phyloP scores from a whole-genome alignment of 345 rosid species.

The Populus tremula region DNA sequence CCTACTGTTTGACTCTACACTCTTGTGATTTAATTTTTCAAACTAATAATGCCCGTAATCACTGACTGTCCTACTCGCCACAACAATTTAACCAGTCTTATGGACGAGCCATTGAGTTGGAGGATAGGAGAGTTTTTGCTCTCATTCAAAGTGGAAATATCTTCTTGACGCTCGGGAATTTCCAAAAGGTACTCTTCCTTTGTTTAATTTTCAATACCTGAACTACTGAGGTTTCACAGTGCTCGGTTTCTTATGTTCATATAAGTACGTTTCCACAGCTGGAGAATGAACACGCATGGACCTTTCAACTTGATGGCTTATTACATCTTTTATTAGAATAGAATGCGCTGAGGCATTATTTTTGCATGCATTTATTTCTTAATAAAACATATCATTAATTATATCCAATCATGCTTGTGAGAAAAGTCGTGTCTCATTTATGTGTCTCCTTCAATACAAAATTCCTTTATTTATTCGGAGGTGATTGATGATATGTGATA shows the following conservation, averaged over 20 bases:
- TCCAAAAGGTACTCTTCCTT: slow-evolving; percentile 56
- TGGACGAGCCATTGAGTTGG: slow-evolving; percentile 83
- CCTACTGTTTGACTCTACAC: not conserved
- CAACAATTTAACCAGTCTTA: slow-evolving; percentile 46
- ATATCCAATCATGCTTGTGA: not conserved
- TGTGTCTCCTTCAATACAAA: not conserved
- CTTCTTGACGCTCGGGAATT: slow-evolving; percentile 84
- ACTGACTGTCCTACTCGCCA: not conserved
- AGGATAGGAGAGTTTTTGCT: slow-evolving; percentile 59
- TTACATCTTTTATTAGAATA: not conserved
- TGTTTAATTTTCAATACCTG: not conserved
- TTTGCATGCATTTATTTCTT: not conserved
- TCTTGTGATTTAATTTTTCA: not conserved
- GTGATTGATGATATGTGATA: not conserved
- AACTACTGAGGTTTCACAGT: not conserved
- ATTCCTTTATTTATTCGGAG: slow-evolving; percentile 3
- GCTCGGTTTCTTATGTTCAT: not conserved
- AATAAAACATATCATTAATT: no score
- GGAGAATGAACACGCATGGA: no score
- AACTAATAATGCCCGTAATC: not conserved
- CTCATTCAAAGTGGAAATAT: slow-evolving; percentile 86
- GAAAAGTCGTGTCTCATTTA: no score
- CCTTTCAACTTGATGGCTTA: not conserved
- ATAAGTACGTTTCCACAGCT: no score
- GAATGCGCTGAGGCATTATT: not conserved